Evolutionary conservation across 768 basidiomycete genomes (phyloP), one percentile per base, ranked within the genome.

Genomic region (Boletus fagicola): DNA sequence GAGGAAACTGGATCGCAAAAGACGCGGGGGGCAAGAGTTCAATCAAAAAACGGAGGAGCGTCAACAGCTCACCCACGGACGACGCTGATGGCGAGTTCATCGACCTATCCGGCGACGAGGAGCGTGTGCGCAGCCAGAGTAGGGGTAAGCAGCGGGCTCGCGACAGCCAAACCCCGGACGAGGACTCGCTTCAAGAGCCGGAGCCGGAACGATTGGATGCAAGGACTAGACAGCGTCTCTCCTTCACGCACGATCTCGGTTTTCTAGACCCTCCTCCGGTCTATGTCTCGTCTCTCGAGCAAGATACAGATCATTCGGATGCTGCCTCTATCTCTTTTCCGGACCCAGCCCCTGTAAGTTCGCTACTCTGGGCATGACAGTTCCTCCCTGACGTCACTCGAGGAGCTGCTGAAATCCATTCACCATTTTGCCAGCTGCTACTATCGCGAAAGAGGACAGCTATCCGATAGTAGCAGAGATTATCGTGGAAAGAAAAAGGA

Each of bases 1-100:
- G 80, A 47, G 84, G 82, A 13, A 85, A 86, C 58, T 87, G 85
- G 83, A 79, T 87, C 22, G 87, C 88, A 11, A 74, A 67, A 35
- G 86, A 89, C 64, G 87, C 87, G 2, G 86, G 80, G 18, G 87
- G 88, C 2, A 67, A 70, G 33, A 71, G 66, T 8, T 75, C 64
- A 4, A 75, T 82, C 64, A 74, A 72, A 62, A 72, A 64, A 63
- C 75, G 74, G 55, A 76, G 60, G 61, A 69, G 36, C 50, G 55
- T 51, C 48, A 54, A 43, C 51, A 54, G 26, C 39, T 45, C 54
- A 30, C 65, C 16, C 22, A 60, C 64, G 35, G 64, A 68, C 5
- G 72, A 68, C 6, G 65, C 51, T 3, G 71, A 69, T 30, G 65
- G 53, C 20, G 66, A 72, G 9, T 61, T 45, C 43, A 62, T 62